phyloP scores from a whole-genome alignment of 257 asterid genomes.

The Plantago ovata region DNA sequence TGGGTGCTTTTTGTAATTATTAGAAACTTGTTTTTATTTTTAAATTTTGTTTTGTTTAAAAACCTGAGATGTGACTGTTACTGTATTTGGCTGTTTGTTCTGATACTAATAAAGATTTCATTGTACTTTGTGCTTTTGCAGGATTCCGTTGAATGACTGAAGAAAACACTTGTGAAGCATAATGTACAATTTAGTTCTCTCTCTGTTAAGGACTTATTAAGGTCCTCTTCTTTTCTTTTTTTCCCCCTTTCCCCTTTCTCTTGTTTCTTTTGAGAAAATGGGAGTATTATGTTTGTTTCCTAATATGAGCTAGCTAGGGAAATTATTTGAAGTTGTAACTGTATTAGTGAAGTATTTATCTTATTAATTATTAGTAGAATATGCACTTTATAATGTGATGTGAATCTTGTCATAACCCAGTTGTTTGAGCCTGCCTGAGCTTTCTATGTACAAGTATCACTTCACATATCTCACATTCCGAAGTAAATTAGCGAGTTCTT shows the following conservation, averaged over 20 bases:
- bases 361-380: neutral
- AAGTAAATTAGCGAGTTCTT: no score
- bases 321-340: no score
- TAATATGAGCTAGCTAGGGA: no score
- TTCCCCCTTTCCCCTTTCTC: no score
- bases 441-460: neutral
- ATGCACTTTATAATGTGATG: neutral
- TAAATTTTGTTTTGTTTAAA: neutral
- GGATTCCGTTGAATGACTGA: slow-evolving; percentile 18
- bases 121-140: slow-evolving; percentile 5
- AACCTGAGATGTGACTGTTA: neutral
- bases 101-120: neutral
- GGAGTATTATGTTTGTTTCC: neutral
- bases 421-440: neutral
- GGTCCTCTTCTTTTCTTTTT: no score
- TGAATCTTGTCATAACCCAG: neutral
- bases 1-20: neutral
- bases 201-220: neutral
- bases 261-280: neutral
- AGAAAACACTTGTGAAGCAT: neutral
- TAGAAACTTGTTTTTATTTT: no score
- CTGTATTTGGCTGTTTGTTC: no score
- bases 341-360: neutral
- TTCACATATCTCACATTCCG: no score
- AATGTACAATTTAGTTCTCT: slow-evolving; percentile 1